These are phyloP conservation scores for Plasmodium relictum DNA, from an alignment of 169 alveolate species.

Conservation along the genomic window DNA sequence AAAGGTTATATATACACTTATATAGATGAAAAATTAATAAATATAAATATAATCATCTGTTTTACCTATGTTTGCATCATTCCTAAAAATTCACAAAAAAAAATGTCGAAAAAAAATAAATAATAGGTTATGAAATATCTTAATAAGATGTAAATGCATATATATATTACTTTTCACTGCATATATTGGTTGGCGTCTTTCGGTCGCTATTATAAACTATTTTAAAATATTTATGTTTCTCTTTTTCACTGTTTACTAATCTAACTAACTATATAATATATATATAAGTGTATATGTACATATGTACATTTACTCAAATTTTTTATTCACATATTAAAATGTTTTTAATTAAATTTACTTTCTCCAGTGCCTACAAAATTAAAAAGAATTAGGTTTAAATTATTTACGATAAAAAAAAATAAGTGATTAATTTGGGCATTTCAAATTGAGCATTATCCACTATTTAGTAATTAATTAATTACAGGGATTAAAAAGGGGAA, in stretches of 20 bases:
- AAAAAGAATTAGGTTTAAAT: conserved; percentile 19
- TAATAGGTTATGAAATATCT: not conserved
- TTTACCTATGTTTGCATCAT: conserved; percentile 40
- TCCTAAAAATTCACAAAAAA: conserved; percentile 36
- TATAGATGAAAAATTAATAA: not conserved
- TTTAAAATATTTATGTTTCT: conserved; percentile 63
- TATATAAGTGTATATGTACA: not conserved
- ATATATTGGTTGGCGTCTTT: conserved; percentile 10
- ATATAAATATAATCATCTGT: conserved; percentile 10
- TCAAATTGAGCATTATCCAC: not conserved
- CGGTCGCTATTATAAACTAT: conserved; percentile 31
- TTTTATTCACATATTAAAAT: not conserved
- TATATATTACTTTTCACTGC: conserved; percentile 44
- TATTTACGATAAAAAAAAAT: conserved; percentile 12
- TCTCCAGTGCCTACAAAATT: conserved; percentile 73
- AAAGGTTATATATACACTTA: not conserved
- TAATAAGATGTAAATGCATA: conserved; percentile 9
- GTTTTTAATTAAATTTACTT: conserved; percentile 17
- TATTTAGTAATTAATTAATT: conserved; percentile 6
- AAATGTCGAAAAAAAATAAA: conserved; percentile 23
- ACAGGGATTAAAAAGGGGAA: conserved; percentile 72
- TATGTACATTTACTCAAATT: not conserved
- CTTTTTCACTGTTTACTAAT: conserved; percentile 65
- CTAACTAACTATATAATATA: conserved; percentile 48
- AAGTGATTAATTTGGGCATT: not conserved